A percentile compares a stretch with the other conserved stretches of the same genome.
These are phyloP conservation scores for Capronia coronata DNA, from an alignment of 2,329 filamentous ascomycete species.

Conservation along the genomic window DNA sequence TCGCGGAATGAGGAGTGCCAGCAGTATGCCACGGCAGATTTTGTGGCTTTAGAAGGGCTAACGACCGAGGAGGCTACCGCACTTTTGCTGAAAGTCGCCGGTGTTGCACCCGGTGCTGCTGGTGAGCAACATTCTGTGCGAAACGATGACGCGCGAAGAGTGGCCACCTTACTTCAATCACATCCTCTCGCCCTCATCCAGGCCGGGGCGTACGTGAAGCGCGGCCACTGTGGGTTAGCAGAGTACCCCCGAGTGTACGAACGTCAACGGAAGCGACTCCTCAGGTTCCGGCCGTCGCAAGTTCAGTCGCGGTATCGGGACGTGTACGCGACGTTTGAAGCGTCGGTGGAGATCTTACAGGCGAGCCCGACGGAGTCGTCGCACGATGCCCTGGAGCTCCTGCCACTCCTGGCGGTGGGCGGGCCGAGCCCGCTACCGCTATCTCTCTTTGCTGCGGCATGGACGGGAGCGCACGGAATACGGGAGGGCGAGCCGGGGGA, in stretches of 20 bases:
- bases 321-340: slow-evolving; percentile 35
- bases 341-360: slow-evolving; percentile 29
- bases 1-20: slow-evolving; percentile 22
- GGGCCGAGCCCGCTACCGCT: slow-evolving; percentile 29
- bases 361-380: background rate
- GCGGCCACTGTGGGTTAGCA: slow-evolving; percentile 27
- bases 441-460: slow-evolving; percentile 32
- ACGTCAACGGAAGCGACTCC: slow-evolving; percentile 26
- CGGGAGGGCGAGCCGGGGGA: background rate
- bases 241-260: slow-evolving; percentile 26
- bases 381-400: slow-evolving; percentile 30
- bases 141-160: slow-evolving; percentile 7
- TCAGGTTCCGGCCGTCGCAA: slow-evolving; percentile 28
- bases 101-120: too few species aligned
- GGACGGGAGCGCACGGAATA: slow-evolving; percentile 18
- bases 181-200: slow-evolving; percentile 25
- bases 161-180: slow-evolving; percentile 15
- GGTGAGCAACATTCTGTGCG: background rate
- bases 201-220: slow-evolving; percentile 29
- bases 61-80: slow-evolving; percentile 8
- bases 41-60: slow-evolving; percentile 11
- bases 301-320: slow-evolving; percentile 31
- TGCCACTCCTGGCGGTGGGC: slow-evolving; percentile 31
- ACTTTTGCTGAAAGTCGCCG: slow-evolving; percentile 14
- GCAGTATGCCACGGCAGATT: slow-evolving; percentile 15